Percentiles rank a stretch among this genome's conserved stretches.
phyloP scores from a whole-genome alignment of 2,329 filamentous ascomycete genomes.

The Arthrobotrys musiformis region DNA sequence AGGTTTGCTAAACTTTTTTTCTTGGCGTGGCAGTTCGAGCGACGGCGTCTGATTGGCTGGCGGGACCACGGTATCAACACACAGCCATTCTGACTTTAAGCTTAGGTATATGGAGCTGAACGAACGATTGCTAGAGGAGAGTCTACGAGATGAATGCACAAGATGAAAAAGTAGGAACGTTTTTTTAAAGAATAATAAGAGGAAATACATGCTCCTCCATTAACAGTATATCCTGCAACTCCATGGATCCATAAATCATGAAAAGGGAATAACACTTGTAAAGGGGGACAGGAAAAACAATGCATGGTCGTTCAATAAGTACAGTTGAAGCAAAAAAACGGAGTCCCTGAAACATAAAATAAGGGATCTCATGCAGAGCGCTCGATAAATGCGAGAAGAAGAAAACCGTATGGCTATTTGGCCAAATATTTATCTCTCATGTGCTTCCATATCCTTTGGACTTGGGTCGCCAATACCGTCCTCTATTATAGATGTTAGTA shows the following conservation, averaged over 20 bases:
- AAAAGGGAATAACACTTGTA: not conserved
- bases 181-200: not conserved
- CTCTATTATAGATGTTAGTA: constrained; percentile 66
- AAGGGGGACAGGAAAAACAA: not conserved
- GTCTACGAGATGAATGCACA: not conserved
- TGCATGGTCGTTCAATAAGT: constrained; percentile 10
- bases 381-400: not conserved
- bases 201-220: constrained; percentile 16
- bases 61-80: constrained; percentile 22
- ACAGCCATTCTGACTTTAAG: not conserved
- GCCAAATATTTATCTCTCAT: constrained; percentile 64
- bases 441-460: constrained; percentile 92
- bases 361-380: not conserved
- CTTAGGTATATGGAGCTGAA: not conserved
- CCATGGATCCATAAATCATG: constrained; percentile 19
- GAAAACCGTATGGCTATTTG: not conserved
- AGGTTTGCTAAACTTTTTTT: constrained; percentile 35
- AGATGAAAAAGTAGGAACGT: not conserved
- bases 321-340: constrained; percentile 24
- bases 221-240: constrained; percentile 24
- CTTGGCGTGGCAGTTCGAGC: constrained; percentile 18
- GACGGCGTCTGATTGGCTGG: constrained; percentile 50
- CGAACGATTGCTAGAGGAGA: too few relatives aligned
- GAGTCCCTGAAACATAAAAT: not conserved
- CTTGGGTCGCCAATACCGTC: constrained; percentile 95